Evolutionary conservation across 2,329 filamentous ascomycete species (phyloP), one percentile per base, ranked within the genome.

Genomic region (Fusarium aywerte): DNA sequence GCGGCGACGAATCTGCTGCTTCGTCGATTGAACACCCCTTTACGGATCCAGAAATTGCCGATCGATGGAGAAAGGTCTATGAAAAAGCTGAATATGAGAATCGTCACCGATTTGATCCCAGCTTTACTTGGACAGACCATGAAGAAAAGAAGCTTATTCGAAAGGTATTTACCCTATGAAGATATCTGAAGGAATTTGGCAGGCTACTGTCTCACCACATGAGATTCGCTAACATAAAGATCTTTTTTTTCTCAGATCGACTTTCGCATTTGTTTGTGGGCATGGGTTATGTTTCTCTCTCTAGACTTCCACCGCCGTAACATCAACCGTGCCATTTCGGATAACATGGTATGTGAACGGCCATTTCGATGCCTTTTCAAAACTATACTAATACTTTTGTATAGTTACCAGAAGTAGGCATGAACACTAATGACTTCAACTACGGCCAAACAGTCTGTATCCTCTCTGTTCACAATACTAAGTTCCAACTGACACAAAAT

Each of bases 71-170:
- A 3, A 76, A 76, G 6, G 72, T 87, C 6, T 88, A 88, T 61
- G 84, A 88, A 63, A 81, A 82, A 8, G 84, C 85, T 2, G 63
- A 76, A 0, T 90, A 89, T 68, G 87, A 90, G 75, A 87, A 88
- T 18, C 77, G 82, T 1, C 87, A 90, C 71, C 82, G 87, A 13
- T 90, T 86, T 70, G 87, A 90, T 39, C 73, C 74, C 3, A 55
- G 35, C 15, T 74, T 65, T 8, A 77, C 77, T 16, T 85, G 83
- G 83, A 80, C 80, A 0, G 76, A 79, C 5, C 79, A 81, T 15
- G 83, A 85, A 52, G 83, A 85, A 73, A 79, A 77, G 63, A 79
- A 74, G 52, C 71, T 85, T 5, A 76, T 84, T 15, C 75, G 78
- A 57, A 84, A 82, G 75, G 81, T 83, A 63, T 27, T 49, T 8